Percentiles rank a stretch among this genome's conserved stretches.
These are phyloP conservation scores for Pseudogymnoascus sp. DNA, from an alignment of 2,329 filamentous ascomycete genomes.

Conservation along the genomic window DNA sequence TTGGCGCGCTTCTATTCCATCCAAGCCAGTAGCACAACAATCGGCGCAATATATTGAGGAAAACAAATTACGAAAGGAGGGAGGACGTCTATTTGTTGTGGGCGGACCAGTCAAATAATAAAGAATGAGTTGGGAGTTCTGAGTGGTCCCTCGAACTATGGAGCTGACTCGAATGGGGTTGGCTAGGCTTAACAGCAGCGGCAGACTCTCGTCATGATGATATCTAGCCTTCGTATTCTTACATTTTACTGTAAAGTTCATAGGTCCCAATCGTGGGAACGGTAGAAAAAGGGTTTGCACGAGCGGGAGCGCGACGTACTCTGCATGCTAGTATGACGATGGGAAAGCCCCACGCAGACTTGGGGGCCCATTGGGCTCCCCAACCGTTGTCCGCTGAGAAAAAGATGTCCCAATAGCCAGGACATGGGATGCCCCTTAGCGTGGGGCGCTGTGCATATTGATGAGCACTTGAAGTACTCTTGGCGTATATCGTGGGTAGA, in stretches of 20 bases:
- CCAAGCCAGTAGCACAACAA: conserved; percentile 5
- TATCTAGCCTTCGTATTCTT: neutral
- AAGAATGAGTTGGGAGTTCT: neutral
- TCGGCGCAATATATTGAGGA: neutral
- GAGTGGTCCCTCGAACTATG: conserved; percentile 1
- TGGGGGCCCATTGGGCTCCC: conserved; percentile 1
- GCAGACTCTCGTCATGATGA: neutral
- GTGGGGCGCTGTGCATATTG: neutral
- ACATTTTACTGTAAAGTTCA: neutral
- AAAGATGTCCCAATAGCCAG: conserved; percentile 3
- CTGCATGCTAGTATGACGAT: neutral
- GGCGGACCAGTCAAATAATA: conserved; percentile 1
- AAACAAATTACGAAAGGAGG: conserved; percentile 2
- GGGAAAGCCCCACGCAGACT: neutral
- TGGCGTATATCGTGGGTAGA: conserved; percentile 1
- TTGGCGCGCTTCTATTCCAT: conserved; percentile 5
- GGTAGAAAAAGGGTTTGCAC: neutral
- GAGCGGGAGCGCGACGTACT: neutral
- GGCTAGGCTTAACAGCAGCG: neutral
- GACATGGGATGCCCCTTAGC: neutral
- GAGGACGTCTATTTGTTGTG: conserved; percentile 5
- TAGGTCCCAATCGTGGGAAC: conserved; percentile 1
- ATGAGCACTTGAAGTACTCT: neutral
- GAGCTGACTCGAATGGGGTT: neutral
- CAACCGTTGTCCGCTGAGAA: neutral